These are phyloP conservation scores for Kwoniella pini DNA, from an alignment of 768 basidiomycete species.

Conservation along the genomic window DNA sequence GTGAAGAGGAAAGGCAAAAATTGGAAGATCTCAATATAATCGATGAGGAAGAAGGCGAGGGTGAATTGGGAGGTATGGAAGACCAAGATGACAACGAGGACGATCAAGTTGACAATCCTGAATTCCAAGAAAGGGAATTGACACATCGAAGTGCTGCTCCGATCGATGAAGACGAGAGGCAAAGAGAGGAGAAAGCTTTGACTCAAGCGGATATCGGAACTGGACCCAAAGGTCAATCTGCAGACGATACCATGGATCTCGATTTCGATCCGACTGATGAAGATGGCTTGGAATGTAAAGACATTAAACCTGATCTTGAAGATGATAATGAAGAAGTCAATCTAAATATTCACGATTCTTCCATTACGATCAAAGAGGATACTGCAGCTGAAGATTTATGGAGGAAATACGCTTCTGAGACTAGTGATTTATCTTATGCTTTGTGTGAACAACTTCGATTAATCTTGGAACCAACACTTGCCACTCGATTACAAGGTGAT, in stretches of 20 bases:
- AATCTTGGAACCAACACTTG: constrained; percentile 90
- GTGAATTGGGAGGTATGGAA: constrained; percentile 28
- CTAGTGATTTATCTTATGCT: constrained; percentile 83
- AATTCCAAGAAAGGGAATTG: constrained; percentile 14
- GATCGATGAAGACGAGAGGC: constrained; percentile 12
- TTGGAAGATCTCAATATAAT: constrained; percentile 76
- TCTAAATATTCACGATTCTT: constrained; percentile 64
- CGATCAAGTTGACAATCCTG: constrained; percentile 19
- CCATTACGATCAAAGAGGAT: constrained; percentile 59
- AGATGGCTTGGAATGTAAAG: constrained; percentile 43
- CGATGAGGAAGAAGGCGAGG: constrained; percentile 61
- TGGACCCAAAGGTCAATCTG: constrained; percentile 15
- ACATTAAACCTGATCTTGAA: constrained; percentile 42
- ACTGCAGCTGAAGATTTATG: constrained; percentile 70
- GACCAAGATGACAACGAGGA: constrained; percentile 31
- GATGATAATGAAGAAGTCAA: constrained; percentile 53
- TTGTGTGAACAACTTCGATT: constrained; percentile 96
- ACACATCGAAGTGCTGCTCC: constrained; percentile 12
- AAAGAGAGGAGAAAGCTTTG: constrained; percentile 54
- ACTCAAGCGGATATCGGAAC: constrained; percentile 51
- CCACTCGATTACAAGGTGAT: constrained; percentile 91
- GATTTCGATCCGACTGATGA: constrained; percentile 59
- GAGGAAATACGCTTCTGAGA: constrained; percentile 86
- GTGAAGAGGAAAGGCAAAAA: constrained; percentile 77
- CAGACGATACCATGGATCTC: constrained; percentile 56